A percentile compares a stretch with the other conserved stretches of the same genome.
Evolutionary conservation across 768 basidiomycete genomes (phyloP).

Genomic region (Myochromella boudieri): DNA sequence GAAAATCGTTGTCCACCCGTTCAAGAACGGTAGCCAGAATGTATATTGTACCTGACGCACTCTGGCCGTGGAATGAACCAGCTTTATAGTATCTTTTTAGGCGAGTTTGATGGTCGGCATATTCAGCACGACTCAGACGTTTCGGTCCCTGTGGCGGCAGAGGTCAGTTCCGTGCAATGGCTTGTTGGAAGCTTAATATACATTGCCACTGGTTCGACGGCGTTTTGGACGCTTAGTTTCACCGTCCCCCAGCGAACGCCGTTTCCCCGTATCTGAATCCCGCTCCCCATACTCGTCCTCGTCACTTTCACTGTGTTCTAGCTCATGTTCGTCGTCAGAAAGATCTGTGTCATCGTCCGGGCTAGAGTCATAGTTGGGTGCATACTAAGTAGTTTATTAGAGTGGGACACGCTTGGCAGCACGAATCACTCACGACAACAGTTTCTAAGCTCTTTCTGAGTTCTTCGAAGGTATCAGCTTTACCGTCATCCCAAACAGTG

Average conservation of each 20-base stretch:
- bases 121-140: conserved; percentile 70
- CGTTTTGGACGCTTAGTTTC: conserved; percentile 52
- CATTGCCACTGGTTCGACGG: conserved; percentile 50
- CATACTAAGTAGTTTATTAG: conserved; percentile 50
- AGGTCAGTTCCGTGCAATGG: conserved; percentile 5
- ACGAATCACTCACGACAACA: conserved; percentile 56
- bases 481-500: conserved; percentile 91
- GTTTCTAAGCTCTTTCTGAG: conserved; percentile 85
- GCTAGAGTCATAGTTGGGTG: conserved; percentile 53
- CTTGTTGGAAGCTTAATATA: conserved; percentile 17
- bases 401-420: not conserved
- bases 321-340: conserved; percentile 38
- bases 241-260: conserved; percentile 42
- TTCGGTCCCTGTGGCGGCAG: conserved; percentile 38
- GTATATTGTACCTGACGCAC: conserved; percentile 86
- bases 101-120: conserved; percentile 56
- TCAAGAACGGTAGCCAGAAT: conserved; percentile 88
- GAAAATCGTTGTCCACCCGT: conserved; percentile 87
- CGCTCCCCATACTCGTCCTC: conserved; percentile 41
- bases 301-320: conserved; percentile 35
- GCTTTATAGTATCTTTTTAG: conserved; percentile 81
- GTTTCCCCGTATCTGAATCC: conserved; percentile 48
- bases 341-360: conserved; percentile 45
- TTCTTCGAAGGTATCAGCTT: conserved; percentile 64
- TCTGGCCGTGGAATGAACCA: conserved; percentile 88